Evolutionary conservation across 1,139 yeast genomes (phyloP).

Genomic region (Suhomyces bribrorum): DNA sequence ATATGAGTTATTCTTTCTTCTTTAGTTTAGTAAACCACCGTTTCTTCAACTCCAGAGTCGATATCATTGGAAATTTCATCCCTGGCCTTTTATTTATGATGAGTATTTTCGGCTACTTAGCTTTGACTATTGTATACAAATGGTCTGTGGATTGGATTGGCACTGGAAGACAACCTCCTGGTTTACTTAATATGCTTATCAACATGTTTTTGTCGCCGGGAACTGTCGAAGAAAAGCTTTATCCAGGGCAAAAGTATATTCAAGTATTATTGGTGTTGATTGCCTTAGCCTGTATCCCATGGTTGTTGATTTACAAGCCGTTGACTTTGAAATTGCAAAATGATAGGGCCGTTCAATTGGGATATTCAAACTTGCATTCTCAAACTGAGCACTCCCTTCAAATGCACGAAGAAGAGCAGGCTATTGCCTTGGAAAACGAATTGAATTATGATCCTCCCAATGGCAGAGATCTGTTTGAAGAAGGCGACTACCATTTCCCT

Average conservation of each 20-base stretch:
- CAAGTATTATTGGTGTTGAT: constrained; percentile 72
- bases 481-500: constrained; percentile 40
- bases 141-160: constrained; percentile 95
- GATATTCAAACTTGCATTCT: constrained; percentile 39
- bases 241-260: constrained; percentile 79
- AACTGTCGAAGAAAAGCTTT: constrained; percentile 74
- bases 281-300: constrained; percentile 91
- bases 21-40: constrained; percentile 82
- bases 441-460: constrained; percentile 16
- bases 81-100: constrained; percentile 96
- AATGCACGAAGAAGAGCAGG: constrained; percentile 35
- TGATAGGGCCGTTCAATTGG: constrained; percentile 27
- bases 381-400: constrained; percentile 35
- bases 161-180: constrained; percentile 79
- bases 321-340: constrained; percentile 48
- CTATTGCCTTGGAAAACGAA: constrained; percentile 28
- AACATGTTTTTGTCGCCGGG: constrained; percentile 97
- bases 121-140: constrained; percentile 83
- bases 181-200: constrained; percentile 89
- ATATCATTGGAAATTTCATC: constrained; percentile 87
- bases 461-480: constrained; percentile 34
- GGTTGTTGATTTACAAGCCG: constrained; percentile 91
- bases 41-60: constrained; percentile 74
- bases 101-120: constrained; percentile 88
- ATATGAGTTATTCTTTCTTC: constrained; percentile 88